A percentile compares a stretch with the other conserved stretches of the same genome.
Conservation (phyloP, 768 basidiomycete genomes). For the Plicaturopsis crispa region DNA sequence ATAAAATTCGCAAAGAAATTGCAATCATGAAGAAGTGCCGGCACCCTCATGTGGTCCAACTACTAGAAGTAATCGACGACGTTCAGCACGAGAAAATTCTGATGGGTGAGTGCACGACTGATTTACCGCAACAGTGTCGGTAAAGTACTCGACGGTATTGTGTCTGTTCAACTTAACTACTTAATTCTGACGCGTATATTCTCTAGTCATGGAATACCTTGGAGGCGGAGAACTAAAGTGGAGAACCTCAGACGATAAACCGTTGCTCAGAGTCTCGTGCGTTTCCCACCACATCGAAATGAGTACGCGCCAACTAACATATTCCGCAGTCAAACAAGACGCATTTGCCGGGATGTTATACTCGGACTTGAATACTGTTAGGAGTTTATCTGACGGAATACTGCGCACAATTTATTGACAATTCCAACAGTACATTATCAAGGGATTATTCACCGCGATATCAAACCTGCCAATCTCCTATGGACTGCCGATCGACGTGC, state of each 20-base stretch:
- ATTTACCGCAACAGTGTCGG: not conserved
- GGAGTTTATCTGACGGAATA: conserved; percentile 24
- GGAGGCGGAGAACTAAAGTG: conserved; percentile 94
- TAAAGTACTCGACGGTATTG: conserved; percentile 3
- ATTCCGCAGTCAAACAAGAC: conserved; percentile 77
- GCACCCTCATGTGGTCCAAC: conserved; percentile 82
- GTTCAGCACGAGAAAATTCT: conserved; percentile 81
- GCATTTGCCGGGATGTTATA: conserved; percentile 88
- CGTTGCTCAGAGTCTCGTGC: conserved; percentile 76
- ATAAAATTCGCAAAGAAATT: conserved; percentile 87
- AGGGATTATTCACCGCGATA: conserved; percentile 98
- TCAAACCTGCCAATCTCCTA: conserved; percentile 96
- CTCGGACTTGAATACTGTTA: conserved; percentile 93
- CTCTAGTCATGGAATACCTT: conserved; percentile 90
- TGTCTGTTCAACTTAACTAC: conserved; percentile 1
- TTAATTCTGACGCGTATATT: not conserved
- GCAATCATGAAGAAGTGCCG: conserved; percentile 98
- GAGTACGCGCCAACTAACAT: too few relatives aligned
- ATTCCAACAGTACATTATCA: conserved; percentile 79
- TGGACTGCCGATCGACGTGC: conserved; percentile 79
- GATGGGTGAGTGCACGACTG: conserved; percentile 63
- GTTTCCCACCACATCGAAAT: too few relatives aligned
- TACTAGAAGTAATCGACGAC: conserved; percentile 95
- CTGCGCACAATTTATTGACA: conserved; percentile 5
- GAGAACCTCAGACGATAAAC: conserved; percentile 55